Conservation (phyloP, 352 stramenopile genomes). For the Phytopythium mirpurense region DNA sequence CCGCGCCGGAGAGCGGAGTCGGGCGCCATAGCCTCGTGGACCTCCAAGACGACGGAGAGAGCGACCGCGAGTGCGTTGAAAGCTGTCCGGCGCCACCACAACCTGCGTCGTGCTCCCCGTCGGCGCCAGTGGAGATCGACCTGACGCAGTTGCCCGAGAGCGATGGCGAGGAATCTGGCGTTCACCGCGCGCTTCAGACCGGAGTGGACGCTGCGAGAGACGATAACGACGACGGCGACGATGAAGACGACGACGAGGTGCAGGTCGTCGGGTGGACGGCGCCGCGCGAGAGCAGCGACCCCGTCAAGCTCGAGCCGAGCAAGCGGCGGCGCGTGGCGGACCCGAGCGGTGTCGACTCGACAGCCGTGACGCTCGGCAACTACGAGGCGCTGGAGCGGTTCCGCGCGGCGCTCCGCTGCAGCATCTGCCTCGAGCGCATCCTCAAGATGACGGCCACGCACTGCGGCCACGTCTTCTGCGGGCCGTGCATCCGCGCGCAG, state of each 20-base stretch:
- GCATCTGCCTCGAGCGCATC: conserved; percentile 72
- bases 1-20: too few relatives aligned
- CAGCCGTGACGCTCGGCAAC: conserved; percentile 58
- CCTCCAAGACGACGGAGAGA: neutral
- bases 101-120: neutral
- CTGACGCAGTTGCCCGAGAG: conserved; percentile 26
- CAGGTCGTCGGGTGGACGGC: conserved; percentile 35
- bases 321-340: conserved; percentile 24
- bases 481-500: conserved; percentile 52
- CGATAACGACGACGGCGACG: too few relatives aligned
- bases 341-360: conserved; percentile 47
- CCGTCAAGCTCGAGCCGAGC: conserved; percentile 11
- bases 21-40: too few relatives aligned
- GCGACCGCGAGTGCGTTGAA: neutral
- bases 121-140: conserved; percentile 43
- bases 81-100: neutral
- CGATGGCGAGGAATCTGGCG: conserved; percentile 23
- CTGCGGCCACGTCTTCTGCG: conserved; percentile 78
- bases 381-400: conserved; percentile 69
- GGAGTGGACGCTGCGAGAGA: too few relatives aligned
- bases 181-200: too few relatives aligned
- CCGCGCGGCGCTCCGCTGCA: conserved; percentile 71
- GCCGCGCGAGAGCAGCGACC: conserved; percentile 8
- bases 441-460: conserved; percentile 73
- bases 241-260: conserved; percentile 35